These are phyloP conservation scores for Trichoderma orchidacearum DNA, from an alignment of 495 filamentous ascomycete species.

Conservation along the genomic window DNA sequence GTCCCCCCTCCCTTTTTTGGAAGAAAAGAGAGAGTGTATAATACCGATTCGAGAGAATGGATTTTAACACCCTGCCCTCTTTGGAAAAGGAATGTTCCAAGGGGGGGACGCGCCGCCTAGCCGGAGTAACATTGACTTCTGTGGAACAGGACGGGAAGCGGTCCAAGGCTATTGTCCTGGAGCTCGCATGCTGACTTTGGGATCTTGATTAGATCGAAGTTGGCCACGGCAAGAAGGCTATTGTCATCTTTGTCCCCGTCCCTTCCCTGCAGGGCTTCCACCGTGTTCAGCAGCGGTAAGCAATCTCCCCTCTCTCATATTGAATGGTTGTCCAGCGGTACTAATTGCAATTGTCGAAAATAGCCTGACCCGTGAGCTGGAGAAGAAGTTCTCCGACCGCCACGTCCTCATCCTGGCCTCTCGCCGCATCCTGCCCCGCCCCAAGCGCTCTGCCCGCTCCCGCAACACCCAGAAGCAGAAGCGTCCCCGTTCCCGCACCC, in stretches of 20 bases:
- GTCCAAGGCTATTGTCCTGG: slow-evolving; percentile 45
- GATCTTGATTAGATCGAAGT: slow-evolving; percentile 81
- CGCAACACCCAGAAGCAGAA: slow-evolving; percentile 94
- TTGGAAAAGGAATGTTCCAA: neutral
- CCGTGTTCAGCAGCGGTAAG: slow-evolving; percentile 97
- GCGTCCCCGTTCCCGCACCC: slow-evolving; percentile 91
- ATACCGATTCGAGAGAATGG: neutral
- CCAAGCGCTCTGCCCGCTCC: slow-evolving; percentile 88
- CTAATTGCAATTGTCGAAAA: slow-evolving; percentile 8
- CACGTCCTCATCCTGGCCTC: slow-evolving; percentile 98
- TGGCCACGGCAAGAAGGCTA: slow-evolving; percentile 99
- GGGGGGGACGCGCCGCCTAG: slow-evolving; percentile 2
- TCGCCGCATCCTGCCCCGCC: slow-evolving; percentile 94
- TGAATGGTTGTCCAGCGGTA: neutral
- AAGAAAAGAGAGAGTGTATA: neutral
- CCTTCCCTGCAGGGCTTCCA: slow-evolving; percentile 92
- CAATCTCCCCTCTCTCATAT: slow-evolving; percentile 6
- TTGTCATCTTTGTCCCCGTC: slow-evolving; percentile 99
- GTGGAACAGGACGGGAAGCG: slow-evolving; percentile 56
- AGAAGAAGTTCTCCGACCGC: slow-evolving; percentile 99
- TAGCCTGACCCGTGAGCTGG: slow-evolving; percentile 97
- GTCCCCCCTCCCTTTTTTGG: neutral
- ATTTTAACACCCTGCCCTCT: neutral
- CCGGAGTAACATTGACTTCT: slow-evolving; percentile 4
- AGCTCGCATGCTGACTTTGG: slow-evolving; percentile 57